Conservation (phyloP, 768 basidiomycete genomes). For the Pleurotus tuoliensis region DNA sequence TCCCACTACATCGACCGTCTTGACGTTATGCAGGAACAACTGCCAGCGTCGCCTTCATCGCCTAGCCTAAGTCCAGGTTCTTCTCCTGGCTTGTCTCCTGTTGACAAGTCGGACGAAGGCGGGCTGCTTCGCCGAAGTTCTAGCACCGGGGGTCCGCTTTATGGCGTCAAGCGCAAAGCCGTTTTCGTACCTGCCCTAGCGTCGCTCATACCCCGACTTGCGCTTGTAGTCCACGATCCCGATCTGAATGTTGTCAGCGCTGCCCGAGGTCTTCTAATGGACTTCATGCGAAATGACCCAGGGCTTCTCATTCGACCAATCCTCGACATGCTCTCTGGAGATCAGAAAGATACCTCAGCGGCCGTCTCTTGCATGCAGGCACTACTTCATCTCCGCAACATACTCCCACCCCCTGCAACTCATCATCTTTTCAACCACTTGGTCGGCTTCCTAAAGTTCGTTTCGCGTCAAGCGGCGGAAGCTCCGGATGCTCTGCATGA, state of each 20-base stretch:
- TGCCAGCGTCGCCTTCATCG: constrained; percentile 21
- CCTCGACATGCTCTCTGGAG: constrained; percentile 54
- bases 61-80: constrained; percentile 27
- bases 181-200: constrained; percentile 65
- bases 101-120: constrained; percentile 23
- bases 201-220: constrained; percentile 49
- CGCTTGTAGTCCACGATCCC: constrained; percentile 47
- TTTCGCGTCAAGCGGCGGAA: constrained; percentile 38
- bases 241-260: constrained; percentile 51
- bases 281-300: constrained; percentile 75
- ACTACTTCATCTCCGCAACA: constrained; percentile 51
- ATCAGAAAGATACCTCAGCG: constrained; percentile 38
- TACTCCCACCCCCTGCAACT: constrained; percentile 60
- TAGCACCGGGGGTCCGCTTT: constrained; percentile 41
- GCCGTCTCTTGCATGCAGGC: constrained; percentile 53
- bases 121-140: constrained; percentile 50
- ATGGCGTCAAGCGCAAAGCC: constrained; percentile 52
- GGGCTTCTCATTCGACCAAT: constrained; percentile 59
- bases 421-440: constrained; percentile 70
- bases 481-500: constrained; percentile 39
- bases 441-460: constrained; percentile 60
- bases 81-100: constrained; percentile 20
- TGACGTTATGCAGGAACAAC: constrained; percentile 28
- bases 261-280: constrained; percentile 54
- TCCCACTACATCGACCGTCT: constrained; percentile 50